These are phyloP conservation scores for Maudiozyma bulderi DNA, from an alignment of 805 yeast genomes.

Conservation along the genomic window DNA sequence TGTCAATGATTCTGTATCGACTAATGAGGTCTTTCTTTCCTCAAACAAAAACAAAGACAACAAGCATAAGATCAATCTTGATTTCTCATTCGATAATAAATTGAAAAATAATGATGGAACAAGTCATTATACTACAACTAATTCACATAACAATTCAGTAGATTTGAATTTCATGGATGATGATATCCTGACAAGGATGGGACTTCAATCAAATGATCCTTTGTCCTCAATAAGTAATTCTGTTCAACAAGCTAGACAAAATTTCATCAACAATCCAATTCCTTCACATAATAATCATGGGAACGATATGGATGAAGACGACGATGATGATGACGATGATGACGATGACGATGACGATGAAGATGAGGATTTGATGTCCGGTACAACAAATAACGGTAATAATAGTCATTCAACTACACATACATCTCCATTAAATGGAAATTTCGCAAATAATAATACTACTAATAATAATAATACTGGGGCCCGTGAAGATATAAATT, in stretches of 20 bases:
- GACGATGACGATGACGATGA: conserved; percentile 27
- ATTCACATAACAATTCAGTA: conserved; percentile 5
- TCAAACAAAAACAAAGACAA: background rate
- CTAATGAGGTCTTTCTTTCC: conserved; percentile 76
- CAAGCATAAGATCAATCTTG: conserved; percentile 3
- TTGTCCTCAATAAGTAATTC: conserved; percentile 6
- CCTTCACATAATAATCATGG: background rate
- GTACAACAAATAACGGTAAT: background rate
- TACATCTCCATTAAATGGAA: background rate
- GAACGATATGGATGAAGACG: conserved; percentile 12
- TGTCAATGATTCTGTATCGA: conserved; percentile 78
- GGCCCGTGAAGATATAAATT: background rate
- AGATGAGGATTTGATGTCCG: conserved; percentile 14
- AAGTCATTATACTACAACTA: conserved; percentile 14
- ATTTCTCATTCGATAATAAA: background rate
- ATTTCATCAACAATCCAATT: background rate
- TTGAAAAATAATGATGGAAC: background rate
- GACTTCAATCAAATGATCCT: conserved; percentile 7
- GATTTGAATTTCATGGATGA: conserved; percentile 11
- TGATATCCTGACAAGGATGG: conserved; percentile 6
- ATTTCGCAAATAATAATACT: background rate
- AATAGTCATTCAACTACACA: background rate
- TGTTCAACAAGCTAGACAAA: background rate
- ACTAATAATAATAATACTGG: background rate
- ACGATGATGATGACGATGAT: conserved; percentile 20